These are phyloP conservation scores for Boletellus emodensis DNA, from an alignment of 768 basidiomycete species.

Conservation along the genomic window DNA sequence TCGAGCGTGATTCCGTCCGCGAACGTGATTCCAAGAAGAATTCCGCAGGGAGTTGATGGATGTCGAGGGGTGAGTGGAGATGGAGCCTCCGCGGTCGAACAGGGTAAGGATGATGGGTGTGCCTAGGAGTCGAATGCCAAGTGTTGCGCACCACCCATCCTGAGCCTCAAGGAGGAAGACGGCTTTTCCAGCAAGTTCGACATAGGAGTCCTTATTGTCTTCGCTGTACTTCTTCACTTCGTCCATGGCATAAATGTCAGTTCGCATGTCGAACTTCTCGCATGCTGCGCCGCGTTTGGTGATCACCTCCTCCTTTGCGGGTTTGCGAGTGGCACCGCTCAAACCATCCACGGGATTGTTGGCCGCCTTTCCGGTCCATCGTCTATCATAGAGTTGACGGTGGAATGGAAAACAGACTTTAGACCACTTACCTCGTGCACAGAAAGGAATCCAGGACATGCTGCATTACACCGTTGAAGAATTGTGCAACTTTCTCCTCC, in stretches of 20 bases:
- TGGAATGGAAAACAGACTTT: not conserved
- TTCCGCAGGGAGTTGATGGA: not conserved
- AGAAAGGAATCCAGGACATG: not conserved
- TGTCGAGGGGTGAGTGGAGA: slow-evolving; percentile 1
- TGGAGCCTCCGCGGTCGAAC: slow-evolving; percentile 4
- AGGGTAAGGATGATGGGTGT: not conserved
- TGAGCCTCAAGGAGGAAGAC: not conserved
- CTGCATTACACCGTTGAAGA: not conserved
- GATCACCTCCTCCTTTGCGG: not conserved
- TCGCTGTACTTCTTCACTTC: not conserved
- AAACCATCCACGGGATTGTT: not conserved
- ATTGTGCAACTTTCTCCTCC: not conserved
- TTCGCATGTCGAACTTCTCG: not conserved
- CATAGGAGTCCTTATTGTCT: not conserved
- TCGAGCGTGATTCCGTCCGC: not conserved
- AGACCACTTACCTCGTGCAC: not conserved
- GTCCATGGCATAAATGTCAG: not conserved
- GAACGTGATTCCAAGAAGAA: not conserved
- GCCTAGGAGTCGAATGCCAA: not conserved
- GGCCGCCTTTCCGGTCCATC: not conserved
- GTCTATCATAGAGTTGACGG: not conserved
- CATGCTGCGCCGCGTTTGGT: not conserved
- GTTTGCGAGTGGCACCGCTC: not conserved
- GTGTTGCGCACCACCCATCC: not conserved
- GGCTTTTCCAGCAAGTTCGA: not conserved